Base-by-base conservation (phyloP, 1,284 basidiomycete species). In the Meira miltonrushii region DNA sequence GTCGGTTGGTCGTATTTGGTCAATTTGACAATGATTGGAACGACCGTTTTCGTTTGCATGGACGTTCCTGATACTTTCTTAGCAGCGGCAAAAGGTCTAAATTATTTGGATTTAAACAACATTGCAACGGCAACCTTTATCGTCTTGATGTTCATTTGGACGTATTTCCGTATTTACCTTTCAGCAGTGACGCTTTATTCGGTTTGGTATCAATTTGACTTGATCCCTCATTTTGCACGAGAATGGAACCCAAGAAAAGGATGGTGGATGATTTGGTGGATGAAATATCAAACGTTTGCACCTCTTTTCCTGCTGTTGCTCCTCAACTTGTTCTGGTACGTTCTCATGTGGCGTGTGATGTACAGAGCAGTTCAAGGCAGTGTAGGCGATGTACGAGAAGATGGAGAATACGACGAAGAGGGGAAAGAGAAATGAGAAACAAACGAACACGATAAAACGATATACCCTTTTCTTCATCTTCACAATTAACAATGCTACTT, bases 31-130 rank as follows among this genome's bases (percentile, higher is more conserved):
- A 82, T 86, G 67, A 93, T 96, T 55, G 94, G 94, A 12, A 91
- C 91, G 65, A 88, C 92, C 1, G 85, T 98, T 25, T 97, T 89
- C 72, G 84, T 94, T 74, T 94, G 92, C 77, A 98, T 97, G 94
- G 94, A 98, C 81, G 84, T 94, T 38, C 92, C 92, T 2, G 94
- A 98, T 76, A 81, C 85, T 21, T 90, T 89, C 81, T 83, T 98
- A 19, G 65, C 69, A 11, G 55, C 70, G 86, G 64, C 68, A 23
- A 77, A 77, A 58, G 61, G 66, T n/a, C 59, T 77, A 59, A 77
- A 76, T 64, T 77, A 77, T 53, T 63, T 77, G 59, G 65, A 67
- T 2, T 50, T 74, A 17, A 71, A 76, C 59, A 62, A 58, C 38
- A 21, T 64, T 25, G 65, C 74, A 13, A 65, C 64, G 2, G 56